Evolutionary conservation across 176 grass and related monocot species (phyloP).

Genomic region (Aechmea fasciata): DNA sequence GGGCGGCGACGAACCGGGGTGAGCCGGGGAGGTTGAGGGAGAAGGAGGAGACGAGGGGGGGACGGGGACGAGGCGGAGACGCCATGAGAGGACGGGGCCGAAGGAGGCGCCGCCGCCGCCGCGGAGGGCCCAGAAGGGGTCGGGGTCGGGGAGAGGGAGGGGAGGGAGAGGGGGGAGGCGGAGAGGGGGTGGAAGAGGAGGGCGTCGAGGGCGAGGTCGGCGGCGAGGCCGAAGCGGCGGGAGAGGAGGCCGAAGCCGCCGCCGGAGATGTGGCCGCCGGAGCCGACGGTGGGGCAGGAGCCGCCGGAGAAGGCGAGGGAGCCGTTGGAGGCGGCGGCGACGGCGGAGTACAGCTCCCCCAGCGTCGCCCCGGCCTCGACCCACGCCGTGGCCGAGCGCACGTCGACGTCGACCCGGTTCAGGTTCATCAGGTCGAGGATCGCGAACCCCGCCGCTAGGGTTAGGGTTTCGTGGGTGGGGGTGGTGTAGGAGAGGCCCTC

Average conservation of each 20-base stretch:
- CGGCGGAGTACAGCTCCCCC: constrained; percentile 55
- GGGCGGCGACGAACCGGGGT: constrained; percentile 13
- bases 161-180: constrained; percentile 32
- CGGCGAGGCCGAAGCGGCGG: constrained; percentile 51
- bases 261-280: constrained; percentile 58
- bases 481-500: constrained; percentile 70
- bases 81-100: constrained; percentile 63
- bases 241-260: constrained; percentile 77
- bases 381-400: constrained; percentile 28
- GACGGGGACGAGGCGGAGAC: constrained; percentile 28
- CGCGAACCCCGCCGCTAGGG: constrained; percentile 11
- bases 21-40: constrained; percentile 36
- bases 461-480: not conserved
- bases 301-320: constrained; percentile 51
- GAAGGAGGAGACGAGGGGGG: constrained; percentile 51
- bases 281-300: constrained; percentile 62
- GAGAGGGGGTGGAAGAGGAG: constrained; percentile 39
- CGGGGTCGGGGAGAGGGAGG: constrained; percentile 43
- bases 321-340: constrained; percentile 17
- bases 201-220: constrained; percentile 62
- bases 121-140: constrained; percentile 81
- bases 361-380: constrained; percentile 57
- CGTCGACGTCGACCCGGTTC: constrained; percentile 36
- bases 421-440: constrained; percentile 57
- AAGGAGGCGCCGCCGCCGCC: constrained; percentile 67